Conservation (phyloP, 2,329 filamentous ascomycete genomes). For the Botrytis tulipae region DNA sequence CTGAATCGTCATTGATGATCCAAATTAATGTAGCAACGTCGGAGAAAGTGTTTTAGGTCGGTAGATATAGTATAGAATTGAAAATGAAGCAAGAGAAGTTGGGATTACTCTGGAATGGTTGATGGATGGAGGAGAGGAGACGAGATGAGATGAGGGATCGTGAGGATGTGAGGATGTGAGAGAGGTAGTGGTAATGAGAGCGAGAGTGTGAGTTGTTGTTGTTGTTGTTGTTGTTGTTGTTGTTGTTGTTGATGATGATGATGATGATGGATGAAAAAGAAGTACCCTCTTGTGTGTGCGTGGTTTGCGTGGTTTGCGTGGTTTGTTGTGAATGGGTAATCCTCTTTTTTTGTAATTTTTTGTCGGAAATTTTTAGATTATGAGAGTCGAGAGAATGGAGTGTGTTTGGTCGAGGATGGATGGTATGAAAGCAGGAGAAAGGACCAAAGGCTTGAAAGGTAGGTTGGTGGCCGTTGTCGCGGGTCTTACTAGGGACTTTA, state of each 20-base stretch:
- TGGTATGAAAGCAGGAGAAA: neutral
- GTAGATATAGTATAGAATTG: neutral
- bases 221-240: too few relatives aligned
- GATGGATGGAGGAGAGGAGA: neutral
- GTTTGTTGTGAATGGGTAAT: conserved; percentile 4
- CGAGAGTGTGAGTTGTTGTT: neutral
- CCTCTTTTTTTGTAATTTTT: neutral
- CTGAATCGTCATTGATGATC: conserved; percentile 16
- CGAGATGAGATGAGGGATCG: neutral
- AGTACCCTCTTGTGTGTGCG: neutral
- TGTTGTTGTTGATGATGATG: too few relatives aligned
- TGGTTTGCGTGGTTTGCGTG: neutral
- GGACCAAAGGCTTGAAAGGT: neutral
- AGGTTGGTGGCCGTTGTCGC: conserved; percentile 14
- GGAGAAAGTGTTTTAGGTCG: neutral
- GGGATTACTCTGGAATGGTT: neutral
- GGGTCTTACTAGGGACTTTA: conserved; percentile 2
- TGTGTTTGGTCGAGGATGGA: neutral
- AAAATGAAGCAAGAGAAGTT: neutral
- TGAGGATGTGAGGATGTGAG: neutral
- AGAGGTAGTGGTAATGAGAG: neutral
- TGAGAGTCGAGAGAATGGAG: neutral
- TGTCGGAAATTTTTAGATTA: neutral
- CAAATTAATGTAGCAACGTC: neutral
- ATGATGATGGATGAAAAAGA: neutral